A percentile compares a stretch with the other conserved stretches of the same genome.
phyloP scores from a whole-genome alignment of 2,329 filamentous ascomycete genomes.

The Cordyceps javanica region DNA sequence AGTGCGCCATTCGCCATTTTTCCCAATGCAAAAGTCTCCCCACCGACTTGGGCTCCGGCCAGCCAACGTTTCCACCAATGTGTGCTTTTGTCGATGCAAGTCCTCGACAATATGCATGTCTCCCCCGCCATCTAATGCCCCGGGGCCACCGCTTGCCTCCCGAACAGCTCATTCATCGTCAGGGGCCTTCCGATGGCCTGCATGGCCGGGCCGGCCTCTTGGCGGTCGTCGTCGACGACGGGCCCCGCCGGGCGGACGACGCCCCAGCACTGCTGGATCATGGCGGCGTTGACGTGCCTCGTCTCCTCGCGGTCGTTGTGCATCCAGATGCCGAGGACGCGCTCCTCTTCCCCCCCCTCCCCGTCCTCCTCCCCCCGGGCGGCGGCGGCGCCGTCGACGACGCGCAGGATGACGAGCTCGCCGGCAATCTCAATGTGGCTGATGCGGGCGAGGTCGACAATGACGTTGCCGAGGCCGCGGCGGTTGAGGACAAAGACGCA shows the following conservation, averaged over 20 bases:
- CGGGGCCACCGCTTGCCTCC: slow-evolving; percentile 21
- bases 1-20: background rate
- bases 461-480: slow-evolving; percentile 63
- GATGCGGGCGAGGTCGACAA: slow-evolving; percentile 56
- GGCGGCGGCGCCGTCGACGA: no score
- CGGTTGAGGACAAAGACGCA: slow-evolving; percentile 71
- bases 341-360: slow-evolving; percentile 27
- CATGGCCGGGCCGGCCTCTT: slow-evolving; percentile 35
- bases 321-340: slow-evolving; percentile 49
- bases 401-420: slow-evolving; percentile 46
- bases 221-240: slow-evolving; percentile 22
- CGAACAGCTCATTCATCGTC: slow-evolving; percentile 41
- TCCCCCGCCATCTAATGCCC: slow-evolving; percentile 4
- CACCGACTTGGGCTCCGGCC: background rate
- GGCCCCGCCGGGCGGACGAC: slow-evolving; percentile 25
- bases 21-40: background rate
- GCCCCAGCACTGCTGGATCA: slow-evolving; percentile 39
- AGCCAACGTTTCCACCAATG: background rate
- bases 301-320: slow-evolving; percentile 44
- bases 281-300: slow-evolving; percentile 33
- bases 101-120: background rate
- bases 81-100: background rate
- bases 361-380: no score
- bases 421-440: slow-evolving; percentile 57
- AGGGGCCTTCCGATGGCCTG: slow-evolving; percentile 38